Evolutionary conservation across 192 early-diverging fungal species (phyloP), one percentile per base, ranked within the genome.

Genomic region (Coemansia nantahalensis): DNA sequence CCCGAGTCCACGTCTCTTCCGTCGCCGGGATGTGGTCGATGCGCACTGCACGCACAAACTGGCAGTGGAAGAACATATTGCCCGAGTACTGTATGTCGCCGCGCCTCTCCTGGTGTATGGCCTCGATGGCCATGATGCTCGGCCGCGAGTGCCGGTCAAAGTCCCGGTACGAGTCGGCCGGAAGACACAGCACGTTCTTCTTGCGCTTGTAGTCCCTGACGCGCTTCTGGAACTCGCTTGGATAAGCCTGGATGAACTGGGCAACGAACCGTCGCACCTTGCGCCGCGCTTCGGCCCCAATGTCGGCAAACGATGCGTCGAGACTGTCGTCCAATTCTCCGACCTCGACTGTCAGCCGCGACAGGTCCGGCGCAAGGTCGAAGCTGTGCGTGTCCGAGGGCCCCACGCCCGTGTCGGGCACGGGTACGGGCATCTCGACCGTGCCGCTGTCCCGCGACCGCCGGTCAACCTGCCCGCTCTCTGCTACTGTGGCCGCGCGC

Each of bases 61-160:
- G 54, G 1, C 59, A 45, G 21, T 74, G 63, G 56, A 74, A 74
- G 5, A 62, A 62, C n/a, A 74, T 39, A 34, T 74, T 67, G 37
- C 51, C 50, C 10, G 70, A 62, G 37, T 52, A 51, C n/a, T 67
- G 37, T 52, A 51, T 19, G 51, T 36, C 46, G 56, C 55, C 70
- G 22, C 56, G 59, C 10, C 42, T 32, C 13, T 54, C 43, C 11
- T 55, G 63, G 23, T 62, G 59, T 5, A 66, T 26, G 2, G 45
- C 51, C 41, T 74, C 64, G 10, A 59, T 59, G 34, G 64, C 70
- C 34, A 46, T 58, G 26, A 51, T 44, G 44, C 42, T 54, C 13
- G 54, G 50, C 13, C 58, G 55, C 46, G 47, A 54, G 46, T 46
- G 38, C 43, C 51, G 59, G 19, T 57, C 52, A 52, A 66, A 62